phyloP scores from a whole-genome alignment of 768 basidiomycete genomes.

The Boletus vermiculosoides region DNA sequence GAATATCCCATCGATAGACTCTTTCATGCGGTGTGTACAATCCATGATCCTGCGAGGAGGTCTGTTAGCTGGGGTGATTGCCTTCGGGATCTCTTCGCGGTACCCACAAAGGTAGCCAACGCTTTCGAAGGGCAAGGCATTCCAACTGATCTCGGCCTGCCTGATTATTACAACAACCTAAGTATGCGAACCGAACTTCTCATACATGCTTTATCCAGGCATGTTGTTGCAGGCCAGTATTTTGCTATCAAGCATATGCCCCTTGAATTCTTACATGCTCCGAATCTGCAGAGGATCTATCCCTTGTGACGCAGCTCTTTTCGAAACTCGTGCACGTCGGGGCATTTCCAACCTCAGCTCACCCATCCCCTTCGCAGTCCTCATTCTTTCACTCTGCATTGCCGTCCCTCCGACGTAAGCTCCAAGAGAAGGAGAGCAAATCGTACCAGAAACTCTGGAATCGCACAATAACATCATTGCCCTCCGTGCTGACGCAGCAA shows the following conservation, averaged over 20 bases:
- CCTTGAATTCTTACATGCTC: conserved; percentile 28
- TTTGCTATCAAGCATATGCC: conserved; percentile 1
- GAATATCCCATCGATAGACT: conserved; percentile 72
- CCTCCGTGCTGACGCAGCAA: conserved; percentile 53
- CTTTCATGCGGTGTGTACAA: conserved; percentile 48
- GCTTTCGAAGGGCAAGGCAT: conserved; percentile 45
- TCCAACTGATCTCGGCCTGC: conserved; percentile 53
- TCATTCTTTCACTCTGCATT: conserved; percentile 65
- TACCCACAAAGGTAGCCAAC: conserved; percentile 83
- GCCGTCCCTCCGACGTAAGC: conserved; percentile 45
- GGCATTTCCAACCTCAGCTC: conserved; percentile 54
- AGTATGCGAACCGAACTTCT: conserved; percentile 53
- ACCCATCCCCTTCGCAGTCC: conserved; percentile 55
- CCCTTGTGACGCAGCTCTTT: conserved; percentile 49
- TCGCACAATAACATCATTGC: conserved; percentile 42
- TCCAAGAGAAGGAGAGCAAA: conserved; percentile 23
- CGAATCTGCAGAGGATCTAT: conserved; percentile 34
- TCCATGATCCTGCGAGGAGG: conserved; percentile 23
- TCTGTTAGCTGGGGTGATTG: conserved; percentile 71
- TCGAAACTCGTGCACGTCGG: conserved; percentile 68
- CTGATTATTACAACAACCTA: conserved; percentile 53
- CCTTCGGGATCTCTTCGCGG: conserved; percentile 57
- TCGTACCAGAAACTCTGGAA: conserved; percentile 54
- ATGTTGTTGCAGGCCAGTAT: conserved; percentile 42
- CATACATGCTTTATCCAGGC: conserved; percentile 43